Conservation (phyloP, 495 filamentous ascomycete species). For the Penicillium crystallinum region DNA sequence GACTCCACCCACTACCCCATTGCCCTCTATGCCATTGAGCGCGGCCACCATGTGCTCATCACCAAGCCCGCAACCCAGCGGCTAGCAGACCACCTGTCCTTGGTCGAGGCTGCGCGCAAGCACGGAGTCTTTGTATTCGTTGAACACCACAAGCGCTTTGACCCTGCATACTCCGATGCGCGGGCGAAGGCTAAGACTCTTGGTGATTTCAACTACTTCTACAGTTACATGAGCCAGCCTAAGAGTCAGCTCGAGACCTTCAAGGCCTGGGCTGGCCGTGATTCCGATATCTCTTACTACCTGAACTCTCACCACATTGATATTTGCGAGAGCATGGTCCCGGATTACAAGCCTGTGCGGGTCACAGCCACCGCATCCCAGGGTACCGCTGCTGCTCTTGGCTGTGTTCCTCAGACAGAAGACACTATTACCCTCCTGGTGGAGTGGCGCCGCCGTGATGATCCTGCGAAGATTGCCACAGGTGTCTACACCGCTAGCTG, state of each 20-base stretch:
- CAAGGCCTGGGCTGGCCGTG: slow-evolving; percentile 89
- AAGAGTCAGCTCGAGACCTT: slow-evolving; percentile 92
- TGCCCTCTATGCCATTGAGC: slow-evolving; percentile 85
- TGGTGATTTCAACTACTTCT: slow-evolving; percentile 97
- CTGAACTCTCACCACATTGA: slow-evolving; percentile 93
- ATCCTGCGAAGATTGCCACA: slow-evolving; percentile 64
- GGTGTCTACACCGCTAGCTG: slow-evolving; percentile 94
- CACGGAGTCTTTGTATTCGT: slow-evolving; percentile 85
- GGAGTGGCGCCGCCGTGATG: slow-evolving; percentile 72
- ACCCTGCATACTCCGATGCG: slow-evolving; percentile 87
- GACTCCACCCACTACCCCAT: slow-evolving; percentile 95
- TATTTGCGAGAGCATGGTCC: slow-evolving; percentile 84
- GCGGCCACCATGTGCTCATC: slow-evolving; percentile 82
- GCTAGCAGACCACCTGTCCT: slow-evolving; percentile 68
- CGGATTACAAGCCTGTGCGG: slow-evolving; percentile 68
- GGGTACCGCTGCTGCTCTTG: slow-evolving; percentile 66
- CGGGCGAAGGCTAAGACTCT: slow-evolving; percentile 62
- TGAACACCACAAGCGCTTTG: slow-evolving; percentile 95
- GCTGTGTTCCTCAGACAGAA: slow-evolving; percentile 75
- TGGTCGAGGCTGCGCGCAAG: slow-evolving; percentile 66
- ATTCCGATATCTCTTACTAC: slow-evolving; percentile 92
- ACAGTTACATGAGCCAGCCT: slow-evolving; percentile 93
- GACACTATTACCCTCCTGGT: slow-evolving; percentile 90
- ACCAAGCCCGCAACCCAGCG: slow-evolving; percentile 92
- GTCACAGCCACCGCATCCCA: slow-evolving; percentile 73